Evolutionary conservation across 257 asterid genomes (phyloP).

Genomic region (Solanum dulcamara): DNA sequence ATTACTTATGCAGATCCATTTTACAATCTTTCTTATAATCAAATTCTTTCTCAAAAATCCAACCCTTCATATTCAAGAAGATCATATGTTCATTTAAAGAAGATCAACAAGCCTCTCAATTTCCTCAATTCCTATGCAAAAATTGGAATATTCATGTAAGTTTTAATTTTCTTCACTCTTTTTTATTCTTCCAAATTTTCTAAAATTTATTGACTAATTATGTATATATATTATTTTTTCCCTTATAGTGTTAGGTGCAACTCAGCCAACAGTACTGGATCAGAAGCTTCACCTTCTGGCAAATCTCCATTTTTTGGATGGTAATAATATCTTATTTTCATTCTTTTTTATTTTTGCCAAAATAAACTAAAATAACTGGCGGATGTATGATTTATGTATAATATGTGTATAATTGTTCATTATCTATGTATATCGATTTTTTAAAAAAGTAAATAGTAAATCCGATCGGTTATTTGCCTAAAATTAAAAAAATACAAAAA

Average conservation of each 20-base stretch:
- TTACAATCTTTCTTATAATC: too few species aligned
- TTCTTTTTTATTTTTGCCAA: too few species aligned
- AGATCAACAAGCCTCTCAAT: conserved; percentile 4
- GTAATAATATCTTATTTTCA: neutral
- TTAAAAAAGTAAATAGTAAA: neutral
- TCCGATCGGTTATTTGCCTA: neutral
- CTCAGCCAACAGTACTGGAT: neutral
- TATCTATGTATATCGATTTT: neutral
- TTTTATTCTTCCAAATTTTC: too few species aligned
- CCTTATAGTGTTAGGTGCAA: neutral
- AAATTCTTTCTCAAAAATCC: neutral
- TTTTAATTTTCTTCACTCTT: neutral
- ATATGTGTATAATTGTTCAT: neutral
- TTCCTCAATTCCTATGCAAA: conserved; percentile 6
- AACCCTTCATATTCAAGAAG: neutral
- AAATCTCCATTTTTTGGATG: neutral
- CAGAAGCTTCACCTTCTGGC: neutral
- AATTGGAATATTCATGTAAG: conserved; percentile 8
- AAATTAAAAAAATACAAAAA: neutral
- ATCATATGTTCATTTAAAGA: neutral
- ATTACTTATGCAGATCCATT: conserved; percentile 8
- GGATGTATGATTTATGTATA: neutral
- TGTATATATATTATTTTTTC: neutral
- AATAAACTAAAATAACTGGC: neutral
- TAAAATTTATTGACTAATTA: neutral